phyloP scores from a whole-genome alignment of 352 stramenopile species.

The Globisporangium lucens region DNA sequence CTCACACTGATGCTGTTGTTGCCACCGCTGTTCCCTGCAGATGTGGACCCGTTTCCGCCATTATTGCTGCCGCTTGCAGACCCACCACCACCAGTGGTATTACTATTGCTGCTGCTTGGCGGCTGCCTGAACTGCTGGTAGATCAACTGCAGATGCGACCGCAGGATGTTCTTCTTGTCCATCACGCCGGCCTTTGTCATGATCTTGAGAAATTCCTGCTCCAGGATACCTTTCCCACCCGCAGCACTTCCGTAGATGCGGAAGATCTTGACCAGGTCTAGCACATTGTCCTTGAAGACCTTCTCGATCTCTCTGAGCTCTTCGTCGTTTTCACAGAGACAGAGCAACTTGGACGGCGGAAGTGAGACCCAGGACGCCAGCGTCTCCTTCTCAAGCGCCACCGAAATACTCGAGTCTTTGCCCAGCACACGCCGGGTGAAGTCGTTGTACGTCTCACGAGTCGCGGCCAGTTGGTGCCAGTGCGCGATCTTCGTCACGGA shows the following conservation, averaged over 20 bases:
- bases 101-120: not conserved
- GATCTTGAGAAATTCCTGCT: slow-evolving; percentile 82
- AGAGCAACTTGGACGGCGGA: slow-evolving; percentile 40
- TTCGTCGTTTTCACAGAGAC: slow-evolving; percentile 57
- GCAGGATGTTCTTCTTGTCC: slow-evolving; percentile 79
- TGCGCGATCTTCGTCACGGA: slow-evolving; percentile 44
- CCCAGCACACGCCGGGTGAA: slow-evolving; percentile 58
- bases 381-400: slow-evolving; percentile 67
- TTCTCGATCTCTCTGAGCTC: slow-evolving; percentile 58
- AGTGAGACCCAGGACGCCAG: slow-evolving; percentile 58
- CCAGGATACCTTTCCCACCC: slow-evolving; percentile 63
- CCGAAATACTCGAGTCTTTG: slow-evolving; percentile 71
- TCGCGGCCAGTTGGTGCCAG: slow-evolving; percentile 45
- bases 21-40: not conserved
- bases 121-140: slow-evolving; percentile 61
- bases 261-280: slow-evolving; percentile 83
- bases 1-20: not conserved
- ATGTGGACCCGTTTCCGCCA: not conserved
- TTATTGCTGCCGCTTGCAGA: slow-evolving; percentile 4
- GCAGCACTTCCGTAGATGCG: slow-evolving; percentile 62
- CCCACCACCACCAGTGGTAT: not conserved
- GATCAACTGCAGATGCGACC: slow-evolving; percentile 69
- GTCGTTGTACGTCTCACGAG: slow-evolving; percentile 60
- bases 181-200: slow-evolving; percentile 75
- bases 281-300: slow-evolving; percentile 71